Evolutionary conservation across 1,284 basidiomycete species (phyloP), one percentile per base, ranked within the genome.

Genomic region (Apiotrichum brassicae): DNA sequence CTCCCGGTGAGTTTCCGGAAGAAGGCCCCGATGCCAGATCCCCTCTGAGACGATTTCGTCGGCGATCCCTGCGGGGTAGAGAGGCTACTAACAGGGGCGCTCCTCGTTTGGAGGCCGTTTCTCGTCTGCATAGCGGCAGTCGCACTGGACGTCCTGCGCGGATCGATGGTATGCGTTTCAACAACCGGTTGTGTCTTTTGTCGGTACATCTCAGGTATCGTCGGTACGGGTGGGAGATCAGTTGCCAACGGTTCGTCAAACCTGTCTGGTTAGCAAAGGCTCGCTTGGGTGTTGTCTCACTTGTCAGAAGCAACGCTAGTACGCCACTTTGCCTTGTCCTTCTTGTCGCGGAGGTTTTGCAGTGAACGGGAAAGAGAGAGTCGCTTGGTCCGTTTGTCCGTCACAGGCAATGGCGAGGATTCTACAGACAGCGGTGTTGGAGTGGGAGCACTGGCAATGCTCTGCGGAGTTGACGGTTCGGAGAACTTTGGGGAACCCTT

Each of bases 301-400:
- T 48, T 47, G 9, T 43, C 44, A 11, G 52, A 40, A 32, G 35
- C 18, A 0, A 42, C 28, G 38, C 48, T 54, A 30, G 9, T 36
- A 4, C 37, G 42, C 5, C 46, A 23, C 2, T 23, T 6, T 9
- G 43, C 43, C 43, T 54, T 46, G 30, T 49, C 44, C 3, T 25
- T 16, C 26, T 43, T 46, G 36, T 47, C 48, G 11, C 48, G 48
- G 6, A 54, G 35, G 28, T 35, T 46, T 23, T 44, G 48, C 3
- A 54, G 26, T 1, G 53, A 54, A 9, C 45, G 40, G 7, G 53
- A 44, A 3, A 54, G 22, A 2, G 53, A 54, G 3, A 54, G 26
- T 8, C 53, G 48, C 28, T 48, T 54, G 14, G 25, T 24, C 12
- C 39, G 39, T 16, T 18, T 13, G 24, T 39, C 37, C 4, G 37